Conservation (phyloP, 1,284 basidiomycete genomes). For the Cutaneotrichosporon curvatum region DNA sequence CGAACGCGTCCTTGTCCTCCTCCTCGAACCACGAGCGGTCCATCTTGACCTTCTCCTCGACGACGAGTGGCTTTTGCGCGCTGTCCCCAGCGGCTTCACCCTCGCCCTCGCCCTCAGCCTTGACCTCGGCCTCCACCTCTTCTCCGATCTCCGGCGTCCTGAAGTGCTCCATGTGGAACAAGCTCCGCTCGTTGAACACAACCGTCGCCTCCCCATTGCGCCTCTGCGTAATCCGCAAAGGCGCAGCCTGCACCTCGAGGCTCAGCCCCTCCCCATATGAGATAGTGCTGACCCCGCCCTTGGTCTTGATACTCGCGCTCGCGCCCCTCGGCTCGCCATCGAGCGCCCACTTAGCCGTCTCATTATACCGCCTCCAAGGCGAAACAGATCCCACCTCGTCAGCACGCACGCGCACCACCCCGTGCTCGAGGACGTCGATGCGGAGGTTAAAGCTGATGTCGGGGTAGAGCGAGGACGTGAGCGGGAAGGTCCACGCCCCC, state of each 20-base stretch:
- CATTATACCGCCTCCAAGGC: slow-evolving; percentile 74
- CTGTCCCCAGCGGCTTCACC: slow-evolving; percentile 22
- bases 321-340: slow-evolving; percentile 54
- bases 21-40: slow-evolving; percentile 76
- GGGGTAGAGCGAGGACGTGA: slow-evolving; percentile 74
- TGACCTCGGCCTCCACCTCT: slow-evolving; percentile 33
- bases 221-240: slow-evolving; percentile 64
- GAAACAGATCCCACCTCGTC: slow-evolving; percentile 65
- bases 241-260: slow-evolving; percentile 63
- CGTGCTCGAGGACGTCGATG: slow-evolving; percentile 69
- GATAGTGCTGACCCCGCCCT: slow-evolving; percentile 43
- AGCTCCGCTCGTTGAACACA: slow-evolving; percentile 77
- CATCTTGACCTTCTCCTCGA: slow-evolving; percentile 49
- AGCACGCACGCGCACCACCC: slow-evolving; percentile 73
- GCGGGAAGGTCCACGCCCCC: slow-evolving; percentile 53
- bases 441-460: slow-evolving; percentile 71
- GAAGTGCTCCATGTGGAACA: slow-evolving; percentile 98
- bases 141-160: slow-evolving; percentile 55
- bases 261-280: slow-evolving; percentile 29
- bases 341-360: slow-evolving; percentile 77
- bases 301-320: slow-evolving; percentile 51
- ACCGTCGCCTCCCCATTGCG: slow-evolving; percentile 73
- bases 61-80: slow-evolving; percentile 54
- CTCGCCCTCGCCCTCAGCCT: slow-evolving; percentile 41
- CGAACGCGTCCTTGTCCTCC: slow-evolving; percentile 74